phyloP scores from a whole-genome alignment of 768 basidiomycete species.

The Podaxis pistillaris region DNA sequence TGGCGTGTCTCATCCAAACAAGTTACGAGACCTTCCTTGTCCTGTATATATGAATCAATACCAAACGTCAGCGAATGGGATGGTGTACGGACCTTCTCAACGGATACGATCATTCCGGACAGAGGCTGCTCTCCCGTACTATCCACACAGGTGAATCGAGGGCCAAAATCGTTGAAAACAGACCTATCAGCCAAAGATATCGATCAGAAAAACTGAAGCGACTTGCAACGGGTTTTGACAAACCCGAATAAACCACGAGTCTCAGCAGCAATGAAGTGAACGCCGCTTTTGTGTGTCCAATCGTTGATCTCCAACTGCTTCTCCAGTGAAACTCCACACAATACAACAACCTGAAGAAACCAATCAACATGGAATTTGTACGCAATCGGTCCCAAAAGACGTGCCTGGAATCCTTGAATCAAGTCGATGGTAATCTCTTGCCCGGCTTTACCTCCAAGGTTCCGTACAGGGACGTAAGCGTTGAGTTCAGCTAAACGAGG shows the following conservation, averaged over 20 bases:
- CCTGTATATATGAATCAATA: slow-evolving; percentile 40
- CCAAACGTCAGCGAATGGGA: neutral
- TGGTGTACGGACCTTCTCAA: slow-evolving; percentile 64
- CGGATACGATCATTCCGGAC: slow-evolving; percentile 92
- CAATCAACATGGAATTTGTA: neutral
- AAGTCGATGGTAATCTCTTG: slow-evolving; percentile 78
- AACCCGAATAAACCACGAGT: slow-evolving; percentile 95
- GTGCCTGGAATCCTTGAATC: slow-evolving; percentile 86
- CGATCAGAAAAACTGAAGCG: neutral
- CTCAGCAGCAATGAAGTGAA: slow-evolving; percentile 90
- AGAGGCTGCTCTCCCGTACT: slow-evolving; percentile 97
- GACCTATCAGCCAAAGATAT: slow-evolving; percentile 45
- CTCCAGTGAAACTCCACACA: slow-evolving; percentile 72
- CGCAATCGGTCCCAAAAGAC: slow-evolving; percentile 18
- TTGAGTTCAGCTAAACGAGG: slow-evolving; percentile 94
- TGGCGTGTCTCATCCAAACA: slow-evolving; percentile 97
- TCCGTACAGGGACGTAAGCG: slow-evolving; percentile 90
- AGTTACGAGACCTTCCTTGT: slow-evolving; percentile 88
- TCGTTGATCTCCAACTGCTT: slow-evolving; percentile 95
- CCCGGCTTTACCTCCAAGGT: slow-evolving; percentile 76
- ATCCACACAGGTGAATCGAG: slow-evolving; percentile 93
- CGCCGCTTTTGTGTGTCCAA: slow-evolving; percentile 86
- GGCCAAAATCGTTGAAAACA: slow-evolving; percentile 95
- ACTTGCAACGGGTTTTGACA: slow-evolving; percentile 17
- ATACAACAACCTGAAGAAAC: slow-evolving; percentile 72